Conservation (phyloP, 306 rosid genomes). For the Castanea crenata region DNA sequence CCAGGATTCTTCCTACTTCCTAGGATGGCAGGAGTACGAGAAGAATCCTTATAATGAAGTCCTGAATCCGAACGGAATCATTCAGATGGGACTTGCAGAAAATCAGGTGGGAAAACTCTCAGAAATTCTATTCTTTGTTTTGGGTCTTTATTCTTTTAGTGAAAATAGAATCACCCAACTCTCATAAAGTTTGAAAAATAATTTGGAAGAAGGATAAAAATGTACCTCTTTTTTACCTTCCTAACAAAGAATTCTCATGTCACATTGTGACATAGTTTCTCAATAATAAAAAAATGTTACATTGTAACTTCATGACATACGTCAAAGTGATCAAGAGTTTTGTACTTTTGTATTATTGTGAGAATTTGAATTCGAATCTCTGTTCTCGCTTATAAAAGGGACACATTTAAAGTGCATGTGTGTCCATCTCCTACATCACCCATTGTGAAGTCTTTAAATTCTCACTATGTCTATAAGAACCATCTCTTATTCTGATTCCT, state of each 20-base stretch:
- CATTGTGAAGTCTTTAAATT: background rate
- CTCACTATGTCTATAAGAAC: too few species aligned
- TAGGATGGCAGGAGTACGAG: slow-evolving; percentile 80
- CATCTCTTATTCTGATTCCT: background rate
- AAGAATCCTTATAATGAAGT: slow-evolving; percentile 66
- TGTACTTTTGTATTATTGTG: too few species aligned
- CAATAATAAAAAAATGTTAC: background rate
- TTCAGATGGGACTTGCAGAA: slow-evolving; percentile 97
- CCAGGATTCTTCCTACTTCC: slow-evolving; percentile 74
- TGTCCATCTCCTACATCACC: background rate
- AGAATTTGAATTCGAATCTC: too few species aligned
- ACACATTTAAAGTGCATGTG: background rate
- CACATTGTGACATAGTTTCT: background rate
- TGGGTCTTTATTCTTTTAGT: background rate
- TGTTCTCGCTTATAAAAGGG: too few species aligned
- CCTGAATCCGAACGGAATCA: slow-evolving; percentile 68
- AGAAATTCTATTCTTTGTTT: background rate
- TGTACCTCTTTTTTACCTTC: background rate
- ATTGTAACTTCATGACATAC: background rate
- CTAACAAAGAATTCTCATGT: background rate
- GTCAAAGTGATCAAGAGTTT: too few species aligned
- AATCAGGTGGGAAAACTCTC: slow-evolving; percentile 47
- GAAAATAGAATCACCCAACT: background rate
- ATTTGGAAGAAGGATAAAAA: background rate
- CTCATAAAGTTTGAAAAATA: background rate